Evolutionary conservation across 2,329 filamentous ascomycete species (phyloP).

Genomic region (Microcyclosporella mali): DNA sequence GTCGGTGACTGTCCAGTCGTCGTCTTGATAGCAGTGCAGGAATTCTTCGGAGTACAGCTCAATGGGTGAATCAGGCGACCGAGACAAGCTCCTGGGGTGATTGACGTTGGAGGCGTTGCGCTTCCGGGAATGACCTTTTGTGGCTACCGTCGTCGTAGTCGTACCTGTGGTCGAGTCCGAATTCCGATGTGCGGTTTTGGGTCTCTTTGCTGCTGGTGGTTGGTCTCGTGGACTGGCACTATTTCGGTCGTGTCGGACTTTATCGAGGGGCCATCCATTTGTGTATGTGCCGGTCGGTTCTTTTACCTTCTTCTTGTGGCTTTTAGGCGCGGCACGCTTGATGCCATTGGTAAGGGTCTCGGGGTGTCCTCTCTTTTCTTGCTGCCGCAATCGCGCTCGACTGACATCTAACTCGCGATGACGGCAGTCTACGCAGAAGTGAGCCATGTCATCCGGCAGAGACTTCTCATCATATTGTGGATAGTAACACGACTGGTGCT

Average conservation of each 20-base stretch:
- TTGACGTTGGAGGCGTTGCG: conserved; percentile 51
- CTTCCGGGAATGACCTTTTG: conserved; percentile 55
- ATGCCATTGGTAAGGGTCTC: conserved; percentile 54
- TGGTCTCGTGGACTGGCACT: conserved; percentile 47
- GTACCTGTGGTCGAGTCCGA: conserved; percentile 68
- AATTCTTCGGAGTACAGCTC: conserved; percentile 53
- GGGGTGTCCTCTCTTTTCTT: conserved; percentile 35
- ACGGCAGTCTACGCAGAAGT: conserved; percentile 85
- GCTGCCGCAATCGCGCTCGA: conserved; percentile 55
- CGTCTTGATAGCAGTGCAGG: conserved; percentile 52
- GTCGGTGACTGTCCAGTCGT: conserved; percentile 49
- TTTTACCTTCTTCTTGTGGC: conserved; percentile 81
- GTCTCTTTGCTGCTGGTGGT: conserved; percentile 65
- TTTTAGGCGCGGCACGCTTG: conserved; percentile 70
- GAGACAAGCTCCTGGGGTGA: conserved; percentile 69
- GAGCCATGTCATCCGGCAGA: conserved; percentile 57
- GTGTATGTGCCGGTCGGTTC: conserved; percentile 53
- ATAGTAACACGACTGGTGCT: conserved; percentile 97
- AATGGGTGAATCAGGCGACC: conserved; percentile 49
- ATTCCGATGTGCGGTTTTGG: conserved; percentile 73
- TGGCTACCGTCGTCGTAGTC: conserved; percentile 58
- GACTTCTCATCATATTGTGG: conserved; percentile 57
- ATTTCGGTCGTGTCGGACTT: conserved; percentile 52
- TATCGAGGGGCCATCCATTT: conserved; percentile 58
- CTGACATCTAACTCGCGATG: conserved; percentile 68